phyloP scores from a whole-genome alignment of 768 basidiomycete genomes.

The Tulasnella sp. region DNA sequence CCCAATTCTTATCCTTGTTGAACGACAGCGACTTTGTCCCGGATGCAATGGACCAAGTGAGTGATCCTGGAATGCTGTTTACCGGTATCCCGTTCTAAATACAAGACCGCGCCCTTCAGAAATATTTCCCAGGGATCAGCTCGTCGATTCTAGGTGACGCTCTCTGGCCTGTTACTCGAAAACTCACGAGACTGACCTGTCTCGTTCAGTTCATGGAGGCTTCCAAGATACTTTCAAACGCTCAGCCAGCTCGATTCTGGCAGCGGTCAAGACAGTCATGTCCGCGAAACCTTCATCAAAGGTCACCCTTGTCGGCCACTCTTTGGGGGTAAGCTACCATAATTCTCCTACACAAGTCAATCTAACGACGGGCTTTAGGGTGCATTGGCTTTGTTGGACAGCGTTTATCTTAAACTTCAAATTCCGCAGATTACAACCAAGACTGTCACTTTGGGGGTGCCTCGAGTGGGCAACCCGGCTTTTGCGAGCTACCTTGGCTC shows the following conservation, averaged over 20 bases:
- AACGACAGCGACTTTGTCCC: slow-evolving; percentile 12
- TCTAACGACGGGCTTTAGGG: neutral
- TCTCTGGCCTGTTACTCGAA: neutral
- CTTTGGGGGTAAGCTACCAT: slow-evolving; percentile 16
- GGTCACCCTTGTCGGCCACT: slow-evolving; percentile 28
- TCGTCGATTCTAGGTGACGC: neutral
- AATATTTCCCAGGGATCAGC: slow-evolving; percentile 22
- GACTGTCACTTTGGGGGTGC: slow-evolving; percentile 20
- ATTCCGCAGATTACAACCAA: slow-evolving; percentile 26
- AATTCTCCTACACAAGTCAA: neutral
- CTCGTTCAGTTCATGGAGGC: slow-evolving; percentile 16
- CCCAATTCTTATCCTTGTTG: slow-evolving; percentile 19
- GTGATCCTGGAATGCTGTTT: neutral
- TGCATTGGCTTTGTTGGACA: slow-evolving; percentile 19
- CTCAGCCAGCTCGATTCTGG: slow-evolving; percentile 9
- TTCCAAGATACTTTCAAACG: slow-evolving; percentile 15
- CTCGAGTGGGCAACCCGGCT: slow-evolving; percentile 38
- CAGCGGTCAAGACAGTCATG: slow-evolving; percentile 22
- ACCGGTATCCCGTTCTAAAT: neutral
- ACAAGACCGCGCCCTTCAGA: neutral
- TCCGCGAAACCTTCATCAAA: neutral
- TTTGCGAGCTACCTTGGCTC: slow-evolving; percentile 50
- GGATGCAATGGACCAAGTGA: neutral
- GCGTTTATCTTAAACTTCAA: slow-evolving; percentile 24
- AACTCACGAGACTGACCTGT: neutral